Base-by-base conservation (phyloP, 805 yeast genomes). In the Pichia thaimueangensis region DNA sequence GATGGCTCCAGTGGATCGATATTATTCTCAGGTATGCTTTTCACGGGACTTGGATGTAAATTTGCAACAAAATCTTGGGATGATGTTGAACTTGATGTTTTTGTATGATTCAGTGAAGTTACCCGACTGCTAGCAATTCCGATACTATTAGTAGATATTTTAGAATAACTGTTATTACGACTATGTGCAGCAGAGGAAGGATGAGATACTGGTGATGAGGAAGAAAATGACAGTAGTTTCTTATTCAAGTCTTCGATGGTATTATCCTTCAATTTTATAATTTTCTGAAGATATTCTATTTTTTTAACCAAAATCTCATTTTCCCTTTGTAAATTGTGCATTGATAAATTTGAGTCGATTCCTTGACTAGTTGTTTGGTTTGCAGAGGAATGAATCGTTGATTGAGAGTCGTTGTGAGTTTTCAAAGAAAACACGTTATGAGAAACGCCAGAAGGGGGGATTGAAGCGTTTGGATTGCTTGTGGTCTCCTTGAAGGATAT, bases 1-100 rank as follows among this genome's bases (percentile, higher is more conserved):
- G n/a, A n/a, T 15, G 59, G 39, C 35, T 47, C 55, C 34, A 56
- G 39, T 16, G 60, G 60, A 39, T 57, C 52, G 19, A 56, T 32
- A 4, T n/a, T 21, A 30, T 11, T 20, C 16, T 21, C 25, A 11
- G 35, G 5, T 5, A 25, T 13, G 17, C 22, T 32, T 17, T 32
- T 20, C 5, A 20, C 24, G 9, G 35, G 24, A 32, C 22, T 25
- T 6, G 28, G 28, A 10, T 25, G 28, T 25, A 25, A 25, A 25
- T 25, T 25, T 11, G 13, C 28, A 25, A 25, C 22, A 17, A 16
- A 17, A n/a, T 32, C 35, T 8, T 32, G 20, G 22, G 8, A 16
- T 32, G 35, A 13, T 5, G 22, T 16, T n/a, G 35, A 20, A 21
- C 13, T 22, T 10, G 27, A 12, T n/a, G 15, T 17, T 13, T 9